A percentile compares a stretch with the other conserved stretches of the same genome.
phyloP scores from a whole-genome alignment of 805 yeast species.

The Jamesozyma spencerorum region DNA sequence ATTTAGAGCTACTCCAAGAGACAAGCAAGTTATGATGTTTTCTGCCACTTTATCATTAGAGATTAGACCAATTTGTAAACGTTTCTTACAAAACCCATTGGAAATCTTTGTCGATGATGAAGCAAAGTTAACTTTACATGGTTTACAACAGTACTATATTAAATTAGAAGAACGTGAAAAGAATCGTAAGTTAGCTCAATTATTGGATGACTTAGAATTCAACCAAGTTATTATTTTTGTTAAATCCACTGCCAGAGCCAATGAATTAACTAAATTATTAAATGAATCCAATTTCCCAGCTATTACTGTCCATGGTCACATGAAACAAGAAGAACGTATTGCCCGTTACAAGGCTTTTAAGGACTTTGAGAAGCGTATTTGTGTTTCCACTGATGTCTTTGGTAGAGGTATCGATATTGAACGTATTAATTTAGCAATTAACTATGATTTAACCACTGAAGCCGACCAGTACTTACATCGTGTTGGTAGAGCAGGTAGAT shows the following conservation, averaged over 20 bases:
- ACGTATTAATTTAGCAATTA: slow-evolving; percentile 95
- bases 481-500: slow-evolving; percentile 99
- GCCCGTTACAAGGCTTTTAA: slow-evolving; percentile 92
- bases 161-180: slow-evolving; percentile 85
- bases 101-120: slow-evolving; percentile 97
- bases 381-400: slow-evolving; percentile 96
- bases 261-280: slow-evolving; percentile 79
- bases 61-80: slow-evolving; percentile 92
- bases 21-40: slow-evolving; percentile 98
- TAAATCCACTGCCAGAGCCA: slow-evolving; percentile 82
- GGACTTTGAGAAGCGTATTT: slow-evolving; percentile 96
- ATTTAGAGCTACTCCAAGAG: slow-evolving; percentile 95
- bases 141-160: slow-evolving; percentile 92
- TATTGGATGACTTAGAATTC: slow-evolving; percentile 89
- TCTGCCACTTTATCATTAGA: slow-evolving; percentile 92
- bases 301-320: slow-evolving; percentile 89
- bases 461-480: slow-evolving; percentile 98
- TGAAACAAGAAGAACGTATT: slow-evolving; percentile 96
- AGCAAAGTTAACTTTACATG: slow-evolving; percentile 93
- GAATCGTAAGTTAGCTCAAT: slow-evolving; percentile 84
- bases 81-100: slow-evolving; percentile 95
- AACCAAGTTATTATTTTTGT: slow-evolving; percentile 97
- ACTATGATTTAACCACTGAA: slow-evolving; percentile 91
- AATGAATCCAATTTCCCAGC: slow-evolving; percentile 94
- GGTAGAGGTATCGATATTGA: slow-evolving; percentile 99